Conservation (phyloP, 176 grass and related monocot species). For the Paspalum vaginatum region DNA sequence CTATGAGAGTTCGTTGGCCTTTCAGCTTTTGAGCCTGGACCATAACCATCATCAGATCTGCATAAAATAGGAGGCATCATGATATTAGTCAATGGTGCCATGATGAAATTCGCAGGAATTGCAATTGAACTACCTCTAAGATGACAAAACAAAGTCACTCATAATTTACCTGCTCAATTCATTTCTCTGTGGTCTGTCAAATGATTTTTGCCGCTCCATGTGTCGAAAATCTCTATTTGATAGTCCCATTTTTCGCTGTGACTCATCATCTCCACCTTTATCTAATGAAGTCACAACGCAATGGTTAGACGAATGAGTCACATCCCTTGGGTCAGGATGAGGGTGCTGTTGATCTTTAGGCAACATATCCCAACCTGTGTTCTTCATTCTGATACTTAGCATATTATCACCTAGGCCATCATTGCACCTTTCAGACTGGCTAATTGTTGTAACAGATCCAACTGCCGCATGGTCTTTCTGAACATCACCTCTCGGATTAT, state of each 20-base stretch:
- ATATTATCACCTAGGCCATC: conserved; percentile 45
- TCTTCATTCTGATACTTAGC: conserved; percentile 51
- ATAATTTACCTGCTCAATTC: conserved; percentile 68
- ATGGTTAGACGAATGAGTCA: conserved; percentile 36
- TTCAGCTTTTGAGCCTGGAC: conserved; percentile 59
- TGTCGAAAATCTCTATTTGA: conserved; percentile 50
- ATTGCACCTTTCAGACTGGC: conserved; percentile 33
- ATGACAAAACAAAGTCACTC: conserved; percentile 29
- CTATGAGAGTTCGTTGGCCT: conserved; percentile 39
- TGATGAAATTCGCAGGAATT: conserved; percentile 10
- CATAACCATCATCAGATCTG: conserved; percentile 70
- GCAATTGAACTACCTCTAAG: conserved; percentile 13
- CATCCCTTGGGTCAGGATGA: conserved; percentile 43
- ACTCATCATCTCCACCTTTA: conserved; percentile 33
- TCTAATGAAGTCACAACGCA: conserved; percentile 44
- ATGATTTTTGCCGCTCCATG: conserved; percentile 47
- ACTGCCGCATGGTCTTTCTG: conserved; percentile 12
- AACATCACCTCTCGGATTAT: conserved; percentile 36
- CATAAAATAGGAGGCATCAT: conserved; percentile 6
- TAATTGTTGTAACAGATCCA: conserved; percentile 35
- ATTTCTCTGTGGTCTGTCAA: conserved; percentile 52
- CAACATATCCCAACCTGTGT: conserved; percentile 76
- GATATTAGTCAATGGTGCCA: conserved; percentile 15
- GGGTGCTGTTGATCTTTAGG: conserved; percentile 51
- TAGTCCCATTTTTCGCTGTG: conserved; percentile 30